phyloP scores from a whole-genome alignment of 257 asterid genomes.

The Solanum okadae region DNA sequence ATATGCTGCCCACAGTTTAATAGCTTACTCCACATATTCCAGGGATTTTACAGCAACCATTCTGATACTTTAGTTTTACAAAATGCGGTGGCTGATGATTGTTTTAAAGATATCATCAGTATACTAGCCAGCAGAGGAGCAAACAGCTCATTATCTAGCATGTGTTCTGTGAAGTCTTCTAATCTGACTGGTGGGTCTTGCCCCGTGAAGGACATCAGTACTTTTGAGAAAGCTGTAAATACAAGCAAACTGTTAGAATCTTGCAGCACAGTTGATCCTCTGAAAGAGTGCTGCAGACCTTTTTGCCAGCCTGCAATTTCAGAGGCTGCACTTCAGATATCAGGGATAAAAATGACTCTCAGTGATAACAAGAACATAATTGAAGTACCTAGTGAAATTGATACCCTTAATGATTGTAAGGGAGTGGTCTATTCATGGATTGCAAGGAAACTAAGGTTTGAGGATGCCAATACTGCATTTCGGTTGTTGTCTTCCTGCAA shows the following conservation, averaged over 20 bases:
- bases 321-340: constrained; percentile 81
- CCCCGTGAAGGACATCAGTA: constrained; percentile 69
- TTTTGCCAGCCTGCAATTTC: constrained; percentile 77
- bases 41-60: constrained; percentile 62
- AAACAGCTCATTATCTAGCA: constrained; percentile 59
- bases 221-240: constrained; percentile 77
- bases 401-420: constrained; percentile 73
- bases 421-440: constrained; percentile 84
- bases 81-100: constrained; percentile 77
- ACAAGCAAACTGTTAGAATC: constrained; percentile 81
- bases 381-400: constrained; percentile 43
- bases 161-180: constrained; percentile 64
- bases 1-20: constrained; percentile 93
- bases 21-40: constrained; percentile 93
- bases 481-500: constrained; percentile 92
- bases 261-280: constrained; percentile 77
- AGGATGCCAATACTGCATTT: constrained; percentile 65
- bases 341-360: constrained; percentile 46
- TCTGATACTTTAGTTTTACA: constrained; percentile 65
- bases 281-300: constrained; percentile 94
- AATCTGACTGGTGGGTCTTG: constrained; percentile 95
- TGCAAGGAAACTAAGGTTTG: constrained; percentile 71
- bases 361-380: constrained; percentile 41
- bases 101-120: constrained; percentile 94
- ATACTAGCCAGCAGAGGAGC: constrained; percentile 93